Evolutionary conservation across 1,139 yeast species (phyloP).

Genomic region (Protomyces arabidopsidicola): DNA sequence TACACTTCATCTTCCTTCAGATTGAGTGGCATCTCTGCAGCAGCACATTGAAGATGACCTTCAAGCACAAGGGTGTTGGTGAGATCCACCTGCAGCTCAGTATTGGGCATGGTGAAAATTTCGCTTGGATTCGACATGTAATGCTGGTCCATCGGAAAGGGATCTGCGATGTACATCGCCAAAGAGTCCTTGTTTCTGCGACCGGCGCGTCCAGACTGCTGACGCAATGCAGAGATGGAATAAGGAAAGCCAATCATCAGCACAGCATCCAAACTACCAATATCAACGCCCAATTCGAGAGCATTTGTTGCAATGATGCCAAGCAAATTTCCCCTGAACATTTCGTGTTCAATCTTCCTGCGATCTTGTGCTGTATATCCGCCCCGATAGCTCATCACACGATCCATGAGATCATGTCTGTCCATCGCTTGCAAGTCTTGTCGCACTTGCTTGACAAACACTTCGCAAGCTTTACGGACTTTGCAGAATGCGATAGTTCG

Average conservation of each 20-base stretch:
- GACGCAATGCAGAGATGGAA: slow-evolving; percentile 80
- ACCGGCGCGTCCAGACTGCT: slow-evolving; percentile 96
- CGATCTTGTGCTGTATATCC: slow-evolving; percentile 86
- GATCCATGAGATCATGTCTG: slow-evolving; percentile 49
- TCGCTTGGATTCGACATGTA: slow-evolving; percentile 67
- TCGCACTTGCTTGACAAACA: slow-evolving; percentile 70
- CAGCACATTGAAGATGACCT: slow-evolving; percentile 90
- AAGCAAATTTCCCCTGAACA: slow-evolving; percentile 77
- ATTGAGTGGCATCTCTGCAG: slow-evolving; percentile 69
- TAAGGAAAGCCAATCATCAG: slow-evolving; percentile 87
- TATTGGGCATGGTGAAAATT: slow-evolving; percentile 47
- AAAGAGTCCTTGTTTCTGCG: slow-evolving; percentile 69
- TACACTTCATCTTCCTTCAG: slow-evolving; percentile 52
- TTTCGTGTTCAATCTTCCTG: slow-evolving; percentile 75
- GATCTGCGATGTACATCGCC: slow-evolving; percentile 77
- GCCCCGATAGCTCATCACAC: slow-evolving; percentile 89
- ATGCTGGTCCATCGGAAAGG: slow-evolving; percentile 80
- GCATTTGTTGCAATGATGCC: slow-evolving; percentile 96
- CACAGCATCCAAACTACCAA: slow-evolving; percentile 87
- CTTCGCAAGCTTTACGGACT: slow-evolving; percentile 78
- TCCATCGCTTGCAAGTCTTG: slow-evolving; percentile 34
- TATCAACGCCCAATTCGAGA: slow-evolving; percentile 87
- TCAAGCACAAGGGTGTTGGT: slow-evolving; percentile 59
- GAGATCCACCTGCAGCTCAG: slow-evolving; percentile 50
- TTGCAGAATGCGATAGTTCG: slow-evolving; percentile 87